These are phyloP conservation scores for Protea cynaroides DNA, from an alignment of 164 flowering plant species.

Conservation along the genomic window DNA sequence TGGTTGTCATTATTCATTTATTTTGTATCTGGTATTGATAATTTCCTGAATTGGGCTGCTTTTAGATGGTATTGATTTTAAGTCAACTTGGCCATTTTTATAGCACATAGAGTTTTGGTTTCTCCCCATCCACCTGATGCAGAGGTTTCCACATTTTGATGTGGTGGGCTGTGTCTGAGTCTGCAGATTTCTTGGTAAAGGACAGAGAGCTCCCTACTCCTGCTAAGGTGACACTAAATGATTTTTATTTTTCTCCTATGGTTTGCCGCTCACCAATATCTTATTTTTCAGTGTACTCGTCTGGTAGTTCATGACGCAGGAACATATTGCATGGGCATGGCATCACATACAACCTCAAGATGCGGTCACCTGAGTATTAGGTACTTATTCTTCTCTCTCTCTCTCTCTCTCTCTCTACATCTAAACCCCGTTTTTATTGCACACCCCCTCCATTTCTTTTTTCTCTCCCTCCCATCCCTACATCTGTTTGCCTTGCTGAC, in stretches of 20 bases:
- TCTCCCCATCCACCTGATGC: conserved; percentile 64
- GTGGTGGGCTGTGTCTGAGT: conserved; percentile 98
- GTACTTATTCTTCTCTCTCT: conserved; percentile 33
- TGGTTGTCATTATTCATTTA: neutral
- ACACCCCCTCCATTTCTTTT: too few relatives aligned
- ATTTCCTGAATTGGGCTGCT: neutral
- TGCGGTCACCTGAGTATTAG: conserved; percentile 99
- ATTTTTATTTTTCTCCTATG: too few relatives aligned
- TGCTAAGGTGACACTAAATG: conserved; percentile 36
- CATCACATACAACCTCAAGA: conserved; percentile 98
- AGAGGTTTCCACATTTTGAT: conserved; percentile 73
- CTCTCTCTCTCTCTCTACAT: neutral
- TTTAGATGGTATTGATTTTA: conserved; percentile 3
- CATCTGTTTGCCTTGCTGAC: too few relatives aligned
- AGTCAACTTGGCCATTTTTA: conserved; percentile 10
- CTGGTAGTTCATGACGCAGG: conserved; percentile 99
- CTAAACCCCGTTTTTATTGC: too few relatives aligned
- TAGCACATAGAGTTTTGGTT: conserved; percentile 95
- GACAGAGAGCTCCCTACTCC: conserved; percentile 88
- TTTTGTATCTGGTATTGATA: neutral
- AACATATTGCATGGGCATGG: conserved; percentile 99
- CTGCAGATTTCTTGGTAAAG: conserved; percentile 97
- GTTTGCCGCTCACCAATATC: conserved; percentile 5
- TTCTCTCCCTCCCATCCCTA: too few relatives aligned
- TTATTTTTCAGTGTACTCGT: conserved; percentile 68